These are phyloP conservation scores for Boeremia exigua DNA, from an alignment of 2,329 filamentous ascomycete genomes.

Conservation along the genomic window DNA sequence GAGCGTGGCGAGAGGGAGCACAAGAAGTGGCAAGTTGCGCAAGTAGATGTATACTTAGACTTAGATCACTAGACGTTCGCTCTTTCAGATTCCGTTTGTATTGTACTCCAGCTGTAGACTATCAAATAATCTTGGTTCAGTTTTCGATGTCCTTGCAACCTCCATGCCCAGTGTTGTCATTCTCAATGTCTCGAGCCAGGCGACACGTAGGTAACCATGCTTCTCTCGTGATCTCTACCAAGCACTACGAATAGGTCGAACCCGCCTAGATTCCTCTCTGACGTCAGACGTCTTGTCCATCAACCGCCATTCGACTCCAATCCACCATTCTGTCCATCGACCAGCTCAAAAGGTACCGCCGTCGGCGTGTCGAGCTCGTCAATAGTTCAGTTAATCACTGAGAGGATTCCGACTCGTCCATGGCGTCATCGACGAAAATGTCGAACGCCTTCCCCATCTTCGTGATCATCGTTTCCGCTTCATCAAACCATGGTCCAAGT, in stretches of 20 bases:
- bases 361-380: conserved; percentile 71
- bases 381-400: no score
- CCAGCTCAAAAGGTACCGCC: conserved; percentile 70
- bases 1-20: not conserved
- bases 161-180: conserved; percentile 65
- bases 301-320: conserved; percentile 49
- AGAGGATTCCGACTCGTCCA: no score
- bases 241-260: conserved; percentile 67
- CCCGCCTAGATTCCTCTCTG: conserved; percentile 31
- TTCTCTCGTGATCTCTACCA: conserved; percentile 68
- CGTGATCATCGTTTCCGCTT: no score
- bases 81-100: not conserved
- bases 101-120: not conserved
- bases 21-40: not conserved
- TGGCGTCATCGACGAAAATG: no score
- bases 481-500: no score
- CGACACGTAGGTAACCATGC: conserved; percentile 71
- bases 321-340: conserved; percentile 66
- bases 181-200: conserved; percentile 63
- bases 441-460: no score
- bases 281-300: conserved; percentile 7
- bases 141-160: conserved; percentile 64
- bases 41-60: not conserved
- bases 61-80: not conserved
- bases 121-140: not conserved